These are phyloP conservation scores for Sclerotinia trifoliorum DNA, from an alignment of 2,329 filamentous ascomycete species.

Conservation along the genomic window DNA sequence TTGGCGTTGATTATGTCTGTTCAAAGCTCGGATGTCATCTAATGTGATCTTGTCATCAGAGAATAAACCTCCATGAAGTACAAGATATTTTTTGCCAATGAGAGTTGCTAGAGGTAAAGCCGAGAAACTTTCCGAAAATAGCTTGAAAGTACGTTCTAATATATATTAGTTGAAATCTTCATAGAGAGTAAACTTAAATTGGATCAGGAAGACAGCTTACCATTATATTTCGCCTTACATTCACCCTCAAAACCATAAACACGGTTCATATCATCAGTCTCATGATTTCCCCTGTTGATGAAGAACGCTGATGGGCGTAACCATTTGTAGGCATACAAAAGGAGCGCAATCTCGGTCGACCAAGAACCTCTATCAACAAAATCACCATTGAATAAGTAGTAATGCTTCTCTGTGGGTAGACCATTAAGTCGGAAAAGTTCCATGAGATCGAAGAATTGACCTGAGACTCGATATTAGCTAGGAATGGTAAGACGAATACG, in stretches of 20 bases:
- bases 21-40: conserved; percentile 89
- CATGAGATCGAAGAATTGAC: conserved; percentile 96
- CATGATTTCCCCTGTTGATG: conserved; percentile 96
- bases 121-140: conserved; percentile 98
- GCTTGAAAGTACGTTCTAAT: conserved; percentile 72
- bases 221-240: conserved; percentile 97
- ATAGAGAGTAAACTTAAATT: not conserved
- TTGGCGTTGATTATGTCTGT: conserved; percentile 86
- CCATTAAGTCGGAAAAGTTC: conserved; percentile 94
- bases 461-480: conserved; percentile 45
- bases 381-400: conserved; percentile 97
- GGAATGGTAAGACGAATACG: not conserved
- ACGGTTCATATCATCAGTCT: conserved; percentile 99
- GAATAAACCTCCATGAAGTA: conserved; percentile 92
- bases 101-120: conserved; percentile 88
- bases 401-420: conserved; percentile 77
- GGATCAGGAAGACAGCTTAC: conserved; percentile 50
- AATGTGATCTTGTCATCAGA: conserved; percentile 90
- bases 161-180: not conserved
- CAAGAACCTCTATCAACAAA: conserved; percentile 97
- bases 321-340: conserved; percentile 97
- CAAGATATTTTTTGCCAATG: conserved; percentile 85
- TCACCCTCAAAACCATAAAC: conserved; percentile 98
- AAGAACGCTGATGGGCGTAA: conserved; percentile 84
- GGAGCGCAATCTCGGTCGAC: conserved; percentile 93